Evolutionary conservation across 768 basidiomycete genomes (phyloP), one percentile per base, ranked within the genome.

Genomic region (Kwoniella sp.): DNA sequence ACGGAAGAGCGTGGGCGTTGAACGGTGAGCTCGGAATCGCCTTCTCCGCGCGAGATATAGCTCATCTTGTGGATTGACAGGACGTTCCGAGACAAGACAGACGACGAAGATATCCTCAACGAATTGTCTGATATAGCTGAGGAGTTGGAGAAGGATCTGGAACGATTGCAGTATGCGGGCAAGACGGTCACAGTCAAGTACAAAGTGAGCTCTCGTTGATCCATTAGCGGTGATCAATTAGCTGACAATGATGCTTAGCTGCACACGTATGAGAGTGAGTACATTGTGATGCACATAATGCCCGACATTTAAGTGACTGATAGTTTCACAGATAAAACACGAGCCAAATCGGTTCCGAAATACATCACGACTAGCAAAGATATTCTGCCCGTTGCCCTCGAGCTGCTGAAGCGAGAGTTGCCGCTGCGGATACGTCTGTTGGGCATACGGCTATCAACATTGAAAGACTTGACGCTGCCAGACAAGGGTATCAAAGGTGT

Each of bases 131-230:
- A 91, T 61, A 86, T 96, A 37, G 89, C 93, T 0, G 85, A 84
- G 1, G 90, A 92, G 72, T 86, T 99, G 13, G 90, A 87, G 73
- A 84, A 85, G 48, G 93, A 96, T 75, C 88, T 97, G 86, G 82
- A 84, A 28, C 80, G 85, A n/a, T 84, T 84, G 51, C 89, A 90
- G 30, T 99, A 92, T 88, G 85, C 87, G 7, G 95, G 92, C 8
- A 87, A 89, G 69, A 96, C 92, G 0, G 84, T 98, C 31, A 95
- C 92, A 0, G 84, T 98, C 55, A 96, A 95, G 79, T 93, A 89
- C 79, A 99, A 99, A 69, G 79, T 80, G 52, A 62, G 77, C 52
- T 29, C 1, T 1, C 8, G 22, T 31, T 5, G 26, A 25, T 28
- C 2, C 20, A 25, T 11, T 5, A 17, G 25, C 41, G 9, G 57